Conservation (phyloP, 78 protist genomes). For the Paratrimastix pyriformis region DNA sequence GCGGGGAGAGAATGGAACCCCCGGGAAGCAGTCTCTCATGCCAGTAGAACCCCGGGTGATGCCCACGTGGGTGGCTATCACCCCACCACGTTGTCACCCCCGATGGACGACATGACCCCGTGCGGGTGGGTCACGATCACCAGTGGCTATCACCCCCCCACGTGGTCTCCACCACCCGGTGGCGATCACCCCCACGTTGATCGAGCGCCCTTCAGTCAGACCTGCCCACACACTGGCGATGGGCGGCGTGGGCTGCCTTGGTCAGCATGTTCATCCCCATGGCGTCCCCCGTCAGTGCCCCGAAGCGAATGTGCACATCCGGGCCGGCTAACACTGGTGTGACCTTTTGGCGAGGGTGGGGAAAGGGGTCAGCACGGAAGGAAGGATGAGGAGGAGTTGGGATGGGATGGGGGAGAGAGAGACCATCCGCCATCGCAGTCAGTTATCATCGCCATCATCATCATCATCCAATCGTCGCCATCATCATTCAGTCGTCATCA, state of each 20-base stretch:
- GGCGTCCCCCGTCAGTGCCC: slow-evolving; percentile 68
- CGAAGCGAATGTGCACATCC: slow-evolving; percentile 48
- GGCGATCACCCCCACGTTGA: slow-evolving; percentile 20
- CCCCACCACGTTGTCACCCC: no score
- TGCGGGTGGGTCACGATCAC: no score
- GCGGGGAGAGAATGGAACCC: no score
- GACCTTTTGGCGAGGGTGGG: not conserved
- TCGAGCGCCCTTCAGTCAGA: slow-evolving; percentile 22
- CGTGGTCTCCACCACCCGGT: not conserved
- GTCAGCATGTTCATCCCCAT: slow-evolving; percentile 91
- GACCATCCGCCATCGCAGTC: not conserved
- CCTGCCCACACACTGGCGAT: no score
- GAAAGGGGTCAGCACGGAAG: not conserved
- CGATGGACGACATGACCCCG: no score
- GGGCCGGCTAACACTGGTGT: slow-evolving; percentile 41
- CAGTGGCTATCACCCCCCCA: not conserved
- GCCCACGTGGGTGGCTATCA: no score
- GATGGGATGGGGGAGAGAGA: not conserved
- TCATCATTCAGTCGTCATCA: no score
- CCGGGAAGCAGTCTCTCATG: no score
- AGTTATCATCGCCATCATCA: not conserved
- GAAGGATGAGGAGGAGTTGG: not conserved
- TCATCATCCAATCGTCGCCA: no score
- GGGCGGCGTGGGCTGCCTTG: slow-evolving; percentile 51
- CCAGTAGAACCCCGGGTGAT: no score